Evolutionary conservation across 176 grass and related monocot species (phyloP), one percentile per base, ranked within the genome.

Genomic region (Phoenix roebelenii): DNA sequence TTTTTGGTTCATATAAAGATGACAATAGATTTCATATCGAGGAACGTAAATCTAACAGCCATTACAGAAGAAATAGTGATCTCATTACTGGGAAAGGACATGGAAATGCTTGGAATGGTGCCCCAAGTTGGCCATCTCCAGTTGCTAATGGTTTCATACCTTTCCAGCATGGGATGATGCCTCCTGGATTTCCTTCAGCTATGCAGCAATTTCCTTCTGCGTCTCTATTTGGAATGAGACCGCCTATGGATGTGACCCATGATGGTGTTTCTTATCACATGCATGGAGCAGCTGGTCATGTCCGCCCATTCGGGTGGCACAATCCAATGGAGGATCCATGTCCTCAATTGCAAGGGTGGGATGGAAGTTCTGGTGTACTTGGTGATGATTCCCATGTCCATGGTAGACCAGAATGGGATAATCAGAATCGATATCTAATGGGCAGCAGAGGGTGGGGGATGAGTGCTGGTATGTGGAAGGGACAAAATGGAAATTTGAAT

Each of bases 161-260:
- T 49, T 60, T 83, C 53, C 74, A 77, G 50, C 64, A 69, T 59
- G 74, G 64, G 5, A 64, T 48, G 49, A 73, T 69, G 49, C 48
- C 56, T 59, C 25, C 67, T 83, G 70, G 70, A 54, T 74, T 78
- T 66, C 74, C 73, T 69, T 29, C 74, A 64, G 25, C 74, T 63
- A 65, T 74, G 18, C 51, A 57, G 19, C 70, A 64, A 39, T 78
- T 73, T 25, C 64, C 70, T n/a, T 18, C 74, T 69, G 69, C 61
- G 25, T 61, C 48, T 39, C 50, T 76, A 3, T 76, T 57, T 62
- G 67, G 72, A 25, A 70, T 72, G 44, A 68, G 30, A 25, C 79
- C 72, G 25, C 25, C 67, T 57, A 60, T 67, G 55, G 72, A 76
- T 53, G 50, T 70, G 39, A 63, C 19, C 50, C 71, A 54, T 59